phyloP scores from a whole-genome alignment of 2,329 filamentous ascomycete species.

The Akanthomyces lecanii region DNA sequence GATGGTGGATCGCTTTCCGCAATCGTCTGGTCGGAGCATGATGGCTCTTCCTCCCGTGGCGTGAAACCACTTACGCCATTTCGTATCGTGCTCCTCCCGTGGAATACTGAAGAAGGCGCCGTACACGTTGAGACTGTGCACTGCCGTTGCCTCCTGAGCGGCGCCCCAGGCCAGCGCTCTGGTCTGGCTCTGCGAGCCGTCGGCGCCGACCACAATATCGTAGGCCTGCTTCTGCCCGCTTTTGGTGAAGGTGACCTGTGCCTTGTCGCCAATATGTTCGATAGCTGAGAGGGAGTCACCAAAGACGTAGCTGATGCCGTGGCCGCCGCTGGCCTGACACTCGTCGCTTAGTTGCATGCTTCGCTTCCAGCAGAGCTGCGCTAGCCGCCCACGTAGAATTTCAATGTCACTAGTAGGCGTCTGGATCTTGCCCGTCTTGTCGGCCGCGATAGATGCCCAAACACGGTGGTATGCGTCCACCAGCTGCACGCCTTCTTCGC shows the following conservation, averaged over 20 bases:
- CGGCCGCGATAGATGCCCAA: conserved; percentile 37
- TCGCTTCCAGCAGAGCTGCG: conserved; percentile 44
- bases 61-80: conserved; percentile 26
- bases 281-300: conserved; percentile 28
- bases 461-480: conserved; percentile 37
- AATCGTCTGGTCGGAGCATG: conserved; percentile 25
- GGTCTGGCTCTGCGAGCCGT: conserved; percentile 49
- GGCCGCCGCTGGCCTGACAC: conserved; percentile 24
- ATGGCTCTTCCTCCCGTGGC: conserved; percentile 34
- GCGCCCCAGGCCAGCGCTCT: conserved; percentile 35
- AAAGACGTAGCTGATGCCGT: conserved; percentile 25
- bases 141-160: conserved; percentile 24
- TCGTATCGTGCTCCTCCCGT: conserved; percentile 24
- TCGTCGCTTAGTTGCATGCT: conserved; percentile 37
- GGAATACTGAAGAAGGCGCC: conserved; percentile 39
- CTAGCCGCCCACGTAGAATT: conserved; percentile 47
- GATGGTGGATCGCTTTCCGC: conserved; percentile 16
- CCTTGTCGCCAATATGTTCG: conserved; percentile 27
- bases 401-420: conserved; percentile 53
- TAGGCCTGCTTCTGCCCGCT: conserved; percentile 36
- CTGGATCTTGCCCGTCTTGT: conserved; percentile 40
- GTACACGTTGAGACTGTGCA: conserved; percentile 31
- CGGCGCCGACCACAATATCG: conserved; percentile 52
- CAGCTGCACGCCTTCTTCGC: conserved; percentile 45
- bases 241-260: conserved; percentile 39